Percentiles rank a stretch among this genome's conserved stretches.
phyloP scores from a whole-genome alignment of 306 rosid species.

The Alnus glutinosa region DNA sequence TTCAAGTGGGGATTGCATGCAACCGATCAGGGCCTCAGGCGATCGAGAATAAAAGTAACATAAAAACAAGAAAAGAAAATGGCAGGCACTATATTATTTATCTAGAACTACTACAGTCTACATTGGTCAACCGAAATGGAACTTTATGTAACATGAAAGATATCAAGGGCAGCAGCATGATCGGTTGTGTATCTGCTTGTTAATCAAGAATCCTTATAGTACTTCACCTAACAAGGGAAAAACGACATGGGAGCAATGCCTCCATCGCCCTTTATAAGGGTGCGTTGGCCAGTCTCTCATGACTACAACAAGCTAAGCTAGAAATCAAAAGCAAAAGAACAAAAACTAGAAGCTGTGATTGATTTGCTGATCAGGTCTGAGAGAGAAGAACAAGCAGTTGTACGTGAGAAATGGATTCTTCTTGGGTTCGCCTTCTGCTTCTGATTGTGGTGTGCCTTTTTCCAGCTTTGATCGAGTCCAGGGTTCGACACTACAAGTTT shows the following conservation, averaged over 20 bases:
- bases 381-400: not conserved
- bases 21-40: not conserved
- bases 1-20: not conserved
- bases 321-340: not conserved
- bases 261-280: constrained; percentile 48
- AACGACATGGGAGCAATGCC: constrained; percentile 72
- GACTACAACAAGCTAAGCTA: constrained; percentile 38
- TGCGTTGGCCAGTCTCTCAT: constrained; percentile 46
- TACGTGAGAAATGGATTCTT: constrained; percentile 46
- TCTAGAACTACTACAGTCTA: constrained; percentile 16
- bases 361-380: no score
- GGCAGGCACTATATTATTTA: not conserved
- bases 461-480: constrained; percentile 69
- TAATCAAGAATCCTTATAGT: constrained; percentile 36
- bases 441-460: constrained; percentile 50
- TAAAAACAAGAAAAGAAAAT: not conserved
- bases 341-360: not conserved
- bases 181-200: constrained; percentile 34
- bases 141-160: constrained; percentile 82
- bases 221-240: constrained; percentile 74
- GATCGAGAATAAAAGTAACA: not conserved
- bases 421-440: constrained; percentile 43
- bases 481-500: constrained; percentile 70
- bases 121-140: constrained; percentile 19
- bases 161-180: constrained; percentile 12